Evolutionary conservation across 805 yeast species (phyloP).

Genomic region (Starmerella kuoi): DNA sequence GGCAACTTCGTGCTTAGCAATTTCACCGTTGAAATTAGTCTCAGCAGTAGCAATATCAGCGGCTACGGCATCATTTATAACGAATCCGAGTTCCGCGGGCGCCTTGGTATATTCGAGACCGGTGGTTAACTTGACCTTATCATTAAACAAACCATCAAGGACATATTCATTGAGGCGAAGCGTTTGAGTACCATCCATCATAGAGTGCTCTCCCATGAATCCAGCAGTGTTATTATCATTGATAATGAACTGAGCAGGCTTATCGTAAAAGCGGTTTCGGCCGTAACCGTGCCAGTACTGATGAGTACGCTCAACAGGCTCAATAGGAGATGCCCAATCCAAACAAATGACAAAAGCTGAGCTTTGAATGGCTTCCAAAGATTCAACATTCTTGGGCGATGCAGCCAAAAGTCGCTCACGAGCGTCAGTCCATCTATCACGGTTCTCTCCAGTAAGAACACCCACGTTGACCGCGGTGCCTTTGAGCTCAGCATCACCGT

Average conservation of each 20-base stretch:
- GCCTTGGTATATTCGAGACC: constrained; percentile 20
- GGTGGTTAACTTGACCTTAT: constrained; percentile 32
- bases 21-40: constrained; percentile 43
- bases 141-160: constrained; percentile 41
- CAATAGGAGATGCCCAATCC: constrained; percentile 59
- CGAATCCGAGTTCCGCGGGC: constrained; percentile 38
- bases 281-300: constrained; percentile 96
- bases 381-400: constrained; percentile 48
- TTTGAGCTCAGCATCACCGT: constrained; percentile 32
- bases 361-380: constrained; percentile 57
- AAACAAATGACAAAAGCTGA: constrained; percentile 72
- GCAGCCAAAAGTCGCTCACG: constrained; percentile 43
- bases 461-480: constrained; percentile 52
- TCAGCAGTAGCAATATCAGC: constrained; percentile 45
- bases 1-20: constrained; percentile 56
- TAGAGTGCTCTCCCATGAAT: constrained; percentile 90
- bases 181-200: constrained; percentile 97
- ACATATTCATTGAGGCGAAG: constrained; percentile 72
- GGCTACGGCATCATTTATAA: constrained; percentile 42
- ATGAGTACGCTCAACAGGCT: constrained; percentile 71
- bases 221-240: constrained; percentile 79
- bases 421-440: constrained; percentile 65
- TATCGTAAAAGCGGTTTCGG: constrained; percentile 78
- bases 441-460: constrained; percentile 65
- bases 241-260: constrained; percentile 76